phyloP scores from a whole-genome alignment of 176 grass and related monocot species.

The Cenchrus fungigraminus region DNA sequence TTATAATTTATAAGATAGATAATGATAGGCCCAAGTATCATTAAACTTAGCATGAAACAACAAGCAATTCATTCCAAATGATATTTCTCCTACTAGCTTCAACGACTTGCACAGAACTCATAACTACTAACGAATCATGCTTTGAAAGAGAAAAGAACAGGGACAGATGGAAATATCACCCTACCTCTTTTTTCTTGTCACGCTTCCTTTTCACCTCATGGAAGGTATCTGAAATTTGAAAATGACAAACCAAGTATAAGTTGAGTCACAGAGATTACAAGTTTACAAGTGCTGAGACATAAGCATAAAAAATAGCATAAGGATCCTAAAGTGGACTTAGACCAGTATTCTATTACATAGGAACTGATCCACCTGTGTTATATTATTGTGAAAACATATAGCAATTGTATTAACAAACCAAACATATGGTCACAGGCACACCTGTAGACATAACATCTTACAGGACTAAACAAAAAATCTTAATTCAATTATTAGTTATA shows the following conservation, averaged over 20 bases:
- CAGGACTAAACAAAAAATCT: not conserved
- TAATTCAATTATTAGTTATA: not conserved
- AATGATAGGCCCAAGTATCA: not conserved
- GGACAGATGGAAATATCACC: not conserved
- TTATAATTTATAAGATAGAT: no score
- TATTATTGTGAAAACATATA: not conserved
- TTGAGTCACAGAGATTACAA: not conserved
- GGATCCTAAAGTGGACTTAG: not conserved
- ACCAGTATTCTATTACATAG: not conserved
- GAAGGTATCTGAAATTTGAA: slow-evolving; percentile 64
- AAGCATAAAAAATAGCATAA: not conserved
- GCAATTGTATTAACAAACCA: not conserved
- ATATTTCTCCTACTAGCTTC: not conserved
- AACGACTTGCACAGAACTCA: not conserved
- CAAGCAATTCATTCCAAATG: not conserved
- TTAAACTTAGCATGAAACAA: not conserved
- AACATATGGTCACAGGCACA: not conserved
- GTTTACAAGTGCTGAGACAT: not conserved
- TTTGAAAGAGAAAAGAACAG: slow-evolving; percentile 7
- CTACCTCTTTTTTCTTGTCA: slow-evolving; percentile 87
- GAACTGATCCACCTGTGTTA: not conserved
- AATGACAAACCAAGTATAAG: not conserved
- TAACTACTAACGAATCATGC: not conserved
- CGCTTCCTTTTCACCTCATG: slow-evolving; percentile 80
- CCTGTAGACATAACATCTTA: not conserved